These are phyloP conservation scores for Ustilago cynodontis DNA, from an alignment of 1,284 basidiomycete species.

Conservation along the genomic window DNA sequence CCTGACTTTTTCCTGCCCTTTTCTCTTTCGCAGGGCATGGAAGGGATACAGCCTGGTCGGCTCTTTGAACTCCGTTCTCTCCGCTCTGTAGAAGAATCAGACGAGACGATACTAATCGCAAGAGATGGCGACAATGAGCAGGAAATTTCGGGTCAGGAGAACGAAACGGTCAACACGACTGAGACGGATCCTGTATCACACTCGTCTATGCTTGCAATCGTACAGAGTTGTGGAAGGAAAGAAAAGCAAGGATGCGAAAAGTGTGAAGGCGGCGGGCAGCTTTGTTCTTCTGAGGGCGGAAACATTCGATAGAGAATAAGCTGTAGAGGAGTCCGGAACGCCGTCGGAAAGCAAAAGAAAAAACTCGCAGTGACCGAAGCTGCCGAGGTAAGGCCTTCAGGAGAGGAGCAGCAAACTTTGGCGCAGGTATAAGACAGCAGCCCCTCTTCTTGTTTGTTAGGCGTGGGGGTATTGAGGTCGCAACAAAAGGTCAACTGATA, in stretches of 20 bases:
- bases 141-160: background rate
- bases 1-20: background rate
- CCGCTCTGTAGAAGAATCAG: background rate
- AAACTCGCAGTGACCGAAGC: slow-evolving; percentile 3
- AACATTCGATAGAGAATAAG: too few species aligned
- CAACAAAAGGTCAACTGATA: background rate
- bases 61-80: background rate
- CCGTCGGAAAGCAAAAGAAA: background rate
- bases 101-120: background rate
- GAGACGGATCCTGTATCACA: too few species aligned
- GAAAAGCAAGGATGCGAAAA: background rate
- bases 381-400: slow-evolving; percentile 21
- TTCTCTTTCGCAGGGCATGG: background rate
- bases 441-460: background rate
- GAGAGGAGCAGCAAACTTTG: background rate
- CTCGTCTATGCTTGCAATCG: too few species aligned
- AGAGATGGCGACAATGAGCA: background rate
- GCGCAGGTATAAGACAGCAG: background rate
- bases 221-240: background rate
- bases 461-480: background rate
- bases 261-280: too few species aligned
- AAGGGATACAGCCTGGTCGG: background rate
- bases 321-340: background rate
- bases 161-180: background rate
- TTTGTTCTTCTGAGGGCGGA: too few species aligned